These are phyloP conservation scores for Ganoderma sinense DNA, from an alignment of 1,284 basidiomycete species.

Conservation along the genomic window DNA sequence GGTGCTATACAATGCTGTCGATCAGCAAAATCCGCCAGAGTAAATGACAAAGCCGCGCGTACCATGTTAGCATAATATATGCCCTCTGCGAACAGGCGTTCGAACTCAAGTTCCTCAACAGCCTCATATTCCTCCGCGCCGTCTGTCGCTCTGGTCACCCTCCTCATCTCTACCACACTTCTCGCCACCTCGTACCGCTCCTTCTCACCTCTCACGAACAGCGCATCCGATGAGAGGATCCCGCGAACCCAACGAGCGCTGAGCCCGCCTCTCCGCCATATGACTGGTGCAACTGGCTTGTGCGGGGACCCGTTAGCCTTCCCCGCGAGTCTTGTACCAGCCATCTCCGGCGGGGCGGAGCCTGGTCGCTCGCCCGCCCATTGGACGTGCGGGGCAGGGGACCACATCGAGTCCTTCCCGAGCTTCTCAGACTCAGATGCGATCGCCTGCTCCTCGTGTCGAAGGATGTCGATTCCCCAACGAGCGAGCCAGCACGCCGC, in stretches of 20 bases:
- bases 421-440: neutral
- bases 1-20: conserved; percentile 52
- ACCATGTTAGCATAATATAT: conserved; percentile 94
- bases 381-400: conserved; percentile 13
- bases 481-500: conserved; percentile 88
- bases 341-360: conserved; percentile 28
- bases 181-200: conserved; percentile 85
- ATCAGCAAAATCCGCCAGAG: conserved; percentile 2
- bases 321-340: conserved; percentile 10
- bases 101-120: conserved; percentile 72
- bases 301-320: neutral
- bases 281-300: conserved; percentile 45
- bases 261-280: conserved; percentile 79
- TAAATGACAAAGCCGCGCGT: neutral
- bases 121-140: conserved; percentile 17
- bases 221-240: conserved; percentile 78
- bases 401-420: conserved; percentile 13
- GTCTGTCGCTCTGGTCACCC: conserved; percentile 56
- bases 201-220: conserved; percentile 84
- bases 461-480: conserved; percentile 85
- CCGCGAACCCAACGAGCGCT: conserved; percentile 77
- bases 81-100: conserved; percentile 77
- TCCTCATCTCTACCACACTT: conserved; percentile 77
- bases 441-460: conserved; percentile 61
- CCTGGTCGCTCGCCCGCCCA: conserved; percentile 23